Evolutionary conservation across 2,329 filamentous ascomycete species (phyloP).

Genomic region (Chalaropsis thielavioides): DNA sequence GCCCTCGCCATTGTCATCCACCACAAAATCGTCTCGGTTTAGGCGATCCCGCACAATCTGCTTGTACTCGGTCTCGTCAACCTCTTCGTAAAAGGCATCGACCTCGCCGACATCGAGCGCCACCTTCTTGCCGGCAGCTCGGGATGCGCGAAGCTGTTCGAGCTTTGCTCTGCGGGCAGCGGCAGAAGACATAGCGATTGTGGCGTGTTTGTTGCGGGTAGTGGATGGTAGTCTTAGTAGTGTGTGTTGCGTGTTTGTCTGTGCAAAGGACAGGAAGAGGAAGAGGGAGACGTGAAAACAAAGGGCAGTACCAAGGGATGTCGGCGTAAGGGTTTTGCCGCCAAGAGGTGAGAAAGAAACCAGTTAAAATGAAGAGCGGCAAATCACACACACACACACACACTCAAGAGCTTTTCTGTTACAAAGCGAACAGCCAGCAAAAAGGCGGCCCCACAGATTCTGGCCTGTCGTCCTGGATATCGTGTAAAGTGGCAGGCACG

Average conservation of each 20-base stretch:
- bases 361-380: neutral
- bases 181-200: slow-evolving; percentile 29
- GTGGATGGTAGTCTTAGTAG: too few species aligned
- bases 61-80: slow-evolving; percentile 95
- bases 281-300: too few species aligned
- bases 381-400: neutral
- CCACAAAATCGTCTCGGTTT: slow-evolving; percentile 92
- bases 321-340: neutral
- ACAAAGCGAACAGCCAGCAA: too few species aligned
- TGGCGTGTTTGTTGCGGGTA: neutral
- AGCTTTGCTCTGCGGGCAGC: slow-evolving; percentile 37
- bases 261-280: neutral
- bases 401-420: neutral
- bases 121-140: slow-evolving; percentile 79
- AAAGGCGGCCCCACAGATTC: neutral
- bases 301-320: neutral
- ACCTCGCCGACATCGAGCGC: slow-evolving; percentile 77
- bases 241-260: neutral
- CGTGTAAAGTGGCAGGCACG: slow-evolving; percentile 14
- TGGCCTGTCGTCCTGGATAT: neutral
- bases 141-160: slow-evolving; percentile 70
- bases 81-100: slow-evolving; percentile 79
- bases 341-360: too few species aligned
- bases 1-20: slow-evolving; percentile 93
- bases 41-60: slow-evolving; percentile 80